A percentile compares a stretch with the other conserved stretches of the same genome.
These are phyloP conservation scores for Letharia columbiana DNA, from an alignment of 495 filamentous ascomycete species.

Conservation along the genomic window DNA sequence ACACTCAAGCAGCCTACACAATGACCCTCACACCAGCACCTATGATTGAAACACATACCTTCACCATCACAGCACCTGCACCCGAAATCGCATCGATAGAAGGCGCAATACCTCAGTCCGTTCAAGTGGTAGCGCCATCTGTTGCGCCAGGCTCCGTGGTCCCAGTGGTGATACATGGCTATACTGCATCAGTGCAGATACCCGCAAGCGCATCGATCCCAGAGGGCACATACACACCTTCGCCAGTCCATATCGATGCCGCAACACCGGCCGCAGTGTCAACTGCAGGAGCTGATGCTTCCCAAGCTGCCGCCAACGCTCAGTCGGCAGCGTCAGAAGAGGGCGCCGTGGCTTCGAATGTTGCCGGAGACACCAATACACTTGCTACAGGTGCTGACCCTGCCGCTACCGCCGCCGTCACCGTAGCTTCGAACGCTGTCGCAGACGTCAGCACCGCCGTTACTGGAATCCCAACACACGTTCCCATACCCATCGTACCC, in stretches of 20 bases:
- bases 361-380: constrained; percentile 10
- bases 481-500: constrained; percentile 10
- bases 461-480: neutral
- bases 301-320: constrained; percentile 10
- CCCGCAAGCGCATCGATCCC: constrained; percentile 19
- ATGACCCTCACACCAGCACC: constrained; percentile 15
- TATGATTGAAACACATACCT: constrained; percentile 19
- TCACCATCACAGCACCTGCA: constrained; percentile 20
- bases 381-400: neutral
- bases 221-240: constrained; percentile 13
- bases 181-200: constrained; percentile 7
- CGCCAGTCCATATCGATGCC: constrained; percentile 6
- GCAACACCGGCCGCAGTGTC: constrained; percentile 8
- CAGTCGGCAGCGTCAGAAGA: constrained; percentile 17
- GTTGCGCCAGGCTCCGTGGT: constrained; percentile 16
- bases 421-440: constrained; percentile 2
- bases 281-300: neutral
- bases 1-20: constrained; percentile 11
- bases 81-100: constrained; percentile 8
- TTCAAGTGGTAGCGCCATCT: constrained; percentile 14
- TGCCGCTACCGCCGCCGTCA: constrained; percentile 1
- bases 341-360: constrained; percentile 18
- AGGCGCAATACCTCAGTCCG: constrained; percentile 11
- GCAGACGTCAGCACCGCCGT: neutral
- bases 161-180: constrained; percentile 18